These are phyloP conservation scores for Nakataea oryzae DNA, from an alignment of 2,329 filamentous ascomycete genomes.

Conservation along the genomic window DNA sequence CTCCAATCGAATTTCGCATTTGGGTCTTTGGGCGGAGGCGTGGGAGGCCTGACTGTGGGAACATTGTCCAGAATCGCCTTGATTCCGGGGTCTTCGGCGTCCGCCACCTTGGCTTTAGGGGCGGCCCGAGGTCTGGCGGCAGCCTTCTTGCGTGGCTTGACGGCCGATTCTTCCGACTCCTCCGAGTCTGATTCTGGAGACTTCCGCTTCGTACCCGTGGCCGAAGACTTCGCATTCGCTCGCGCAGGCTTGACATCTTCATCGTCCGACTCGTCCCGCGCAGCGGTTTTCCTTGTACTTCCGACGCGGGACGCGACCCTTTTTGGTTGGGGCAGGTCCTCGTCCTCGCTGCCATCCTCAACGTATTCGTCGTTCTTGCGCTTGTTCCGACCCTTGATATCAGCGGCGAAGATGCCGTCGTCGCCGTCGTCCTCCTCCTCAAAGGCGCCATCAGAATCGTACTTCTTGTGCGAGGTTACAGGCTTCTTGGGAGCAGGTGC, in stretches of 20 bases:
- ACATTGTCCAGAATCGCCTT: slow-evolving; percentile 84
- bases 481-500: slow-evolving; percentile 27
- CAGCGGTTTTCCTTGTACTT: neutral
- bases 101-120: slow-evolving; percentile 44
- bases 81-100: slow-evolving; percentile 58
- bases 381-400: slow-evolving; percentile 54
- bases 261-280: slow-evolving; percentile 10
- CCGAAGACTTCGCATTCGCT: neutral
- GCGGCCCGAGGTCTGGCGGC: slow-evolving; percentile 17
- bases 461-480: slow-evolving; percentile 28
- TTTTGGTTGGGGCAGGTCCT: slow-evolving; percentile 50
- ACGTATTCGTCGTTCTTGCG: slow-evolving; percentile 68
- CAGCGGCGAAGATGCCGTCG: slow-evolving; percentile 78
- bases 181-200: slow-evolving; percentile 42
- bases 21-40: slow-evolving; percentile 64
- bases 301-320: slow-evolving; percentile 32
- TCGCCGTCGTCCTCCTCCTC: slow-evolving; percentile 62
- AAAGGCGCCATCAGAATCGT: slow-evolving; percentile 37
- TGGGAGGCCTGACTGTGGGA: slow-evolving; percentile 70
- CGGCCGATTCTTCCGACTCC: slow-evolving; percentile 39
- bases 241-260: slow-evolving; percentile 14
- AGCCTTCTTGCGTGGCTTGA: slow-evolving; percentile 49
- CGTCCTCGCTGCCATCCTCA: slow-evolving; percentile 62
- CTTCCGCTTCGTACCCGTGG: slow-evolving; percentile 43
- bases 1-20: slow-evolving; percentile 74